phyloP scores from a whole-genome alignment of 2,329 filamentous ascomycete species.

The Pseudogymnoascus sp. region DNA sequence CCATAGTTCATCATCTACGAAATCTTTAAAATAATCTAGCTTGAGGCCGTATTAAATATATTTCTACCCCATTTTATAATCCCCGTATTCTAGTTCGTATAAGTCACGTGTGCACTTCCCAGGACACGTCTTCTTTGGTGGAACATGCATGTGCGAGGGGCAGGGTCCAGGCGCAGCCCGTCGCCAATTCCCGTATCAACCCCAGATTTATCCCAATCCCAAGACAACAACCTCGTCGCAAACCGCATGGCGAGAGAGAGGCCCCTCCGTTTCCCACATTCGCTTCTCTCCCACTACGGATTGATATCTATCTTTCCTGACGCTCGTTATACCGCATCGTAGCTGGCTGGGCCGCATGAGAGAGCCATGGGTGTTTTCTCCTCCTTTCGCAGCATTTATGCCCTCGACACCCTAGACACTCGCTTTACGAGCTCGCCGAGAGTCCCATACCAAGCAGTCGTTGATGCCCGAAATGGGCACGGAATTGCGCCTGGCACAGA shows the following conservation, averaged over 20 bases:
- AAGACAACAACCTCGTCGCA: conserved; percentile 1
- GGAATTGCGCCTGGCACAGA: conserved; percentile 23
- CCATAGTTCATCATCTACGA: not conserved
- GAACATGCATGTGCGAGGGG: conserved; percentile 1
- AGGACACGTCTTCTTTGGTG: conserved; percentile 2
- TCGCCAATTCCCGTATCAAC: conserved; percentile 6
- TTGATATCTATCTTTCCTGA: not conserved
- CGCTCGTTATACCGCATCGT: not conserved
- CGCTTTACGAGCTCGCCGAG: conserved; percentile 64
- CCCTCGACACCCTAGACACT: conserved; percentile 60
- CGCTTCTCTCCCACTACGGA: not conserved
- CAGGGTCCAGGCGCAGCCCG: not conserved
- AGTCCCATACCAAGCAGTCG: conserved; percentile 53
- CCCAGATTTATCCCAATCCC: conserved; percentile 5
- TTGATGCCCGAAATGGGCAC: conserved; percentile 42
- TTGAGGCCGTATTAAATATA: not conserved
- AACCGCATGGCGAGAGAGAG: not conserved
- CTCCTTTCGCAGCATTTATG: conserved; percentile 49
- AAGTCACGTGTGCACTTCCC: not conserved
- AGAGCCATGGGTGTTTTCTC: conserved; percentile 28
- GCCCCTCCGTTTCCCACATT: not conserved
- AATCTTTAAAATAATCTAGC: not conserved
- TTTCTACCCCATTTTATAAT: not conserved
- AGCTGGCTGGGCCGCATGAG: conserved; percentile 1
- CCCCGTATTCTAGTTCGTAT: not conserved